Evolutionary conservation across 331 rosid species (phyloP).

Genomic region (Ulmus americana): DNA sequence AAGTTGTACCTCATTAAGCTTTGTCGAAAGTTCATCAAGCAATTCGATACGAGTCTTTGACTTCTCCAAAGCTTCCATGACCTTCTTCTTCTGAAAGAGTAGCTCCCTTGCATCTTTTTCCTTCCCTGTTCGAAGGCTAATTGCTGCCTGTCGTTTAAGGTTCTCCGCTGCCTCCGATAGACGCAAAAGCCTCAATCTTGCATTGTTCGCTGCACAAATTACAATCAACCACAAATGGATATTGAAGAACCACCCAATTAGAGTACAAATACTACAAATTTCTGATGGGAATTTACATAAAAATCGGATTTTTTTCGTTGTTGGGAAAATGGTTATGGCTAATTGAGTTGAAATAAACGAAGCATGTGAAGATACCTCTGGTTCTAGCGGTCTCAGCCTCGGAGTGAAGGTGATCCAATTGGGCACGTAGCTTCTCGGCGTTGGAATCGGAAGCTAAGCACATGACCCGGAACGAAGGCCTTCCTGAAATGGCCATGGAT

Average conservation of each 20-base stretch:
- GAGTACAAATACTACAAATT: background rate
- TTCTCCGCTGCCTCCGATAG: slow-evolving; percentile 94
- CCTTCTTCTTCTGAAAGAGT: slow-evolving; percentile 79
- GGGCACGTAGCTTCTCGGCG: slow-evolving; percentile 54
- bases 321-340: background rate
- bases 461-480: slow-evolving; percentile 27
- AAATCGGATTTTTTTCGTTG: background rate
- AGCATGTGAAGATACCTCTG: slow-evolving; percentile 40
- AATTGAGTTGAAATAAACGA: background rate
- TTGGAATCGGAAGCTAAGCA: slow-evolving; percentile 41
- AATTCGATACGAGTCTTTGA: slow-evolving; percentile 68
- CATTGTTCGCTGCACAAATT: slow-evolving; percentile 58
- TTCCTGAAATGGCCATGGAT: slow-evolving; percentile 32
- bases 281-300: background rate
- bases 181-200: slow-evolving; percentile 70
- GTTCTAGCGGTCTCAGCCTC: slow-evolving; percentile 60
- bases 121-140: slow-evolving; percentile 55
- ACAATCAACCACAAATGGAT: background rate
- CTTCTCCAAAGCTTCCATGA: slow-evolving; percentile 75
- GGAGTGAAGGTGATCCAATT: slow-evolving; percentile 64
- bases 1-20: slow-evolving; percentile 61
- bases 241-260: background rate
- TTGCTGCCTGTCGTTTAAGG: slow-evolving; percentile 70
- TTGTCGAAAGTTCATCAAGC: slow-evolving; percentile 67
- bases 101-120: slow-evolving; percentile 71